These are phyloP conservation scores for Hypoxylon trugodes DNA, from an alignment of 495 filamentous ascomycete species.

Conservation along the genomic window DNA sequence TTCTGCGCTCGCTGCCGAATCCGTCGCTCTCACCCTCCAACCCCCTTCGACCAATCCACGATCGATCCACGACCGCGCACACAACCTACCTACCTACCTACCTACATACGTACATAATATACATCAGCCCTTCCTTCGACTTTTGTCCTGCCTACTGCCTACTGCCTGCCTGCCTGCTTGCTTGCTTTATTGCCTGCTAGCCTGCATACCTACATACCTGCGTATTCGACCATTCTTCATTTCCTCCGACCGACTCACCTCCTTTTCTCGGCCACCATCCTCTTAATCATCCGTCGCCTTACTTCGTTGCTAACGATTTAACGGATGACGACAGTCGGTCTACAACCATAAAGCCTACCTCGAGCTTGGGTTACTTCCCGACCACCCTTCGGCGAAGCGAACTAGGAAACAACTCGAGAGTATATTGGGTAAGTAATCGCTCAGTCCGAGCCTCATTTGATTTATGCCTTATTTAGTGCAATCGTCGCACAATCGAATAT, in stretches of 20 bases:
- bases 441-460: slow-evolving; percentile 12
- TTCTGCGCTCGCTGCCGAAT: slow-evolving; percentile 22
- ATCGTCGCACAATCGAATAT: not conserved
- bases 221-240: slow-evolving; percentile 21
- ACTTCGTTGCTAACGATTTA: not conserved
- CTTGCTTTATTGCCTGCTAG: too few relatives aligned
- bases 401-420: slow-evolving; percentile 8
- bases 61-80: slow-evolving; percentile 28
- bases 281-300: not conserved
- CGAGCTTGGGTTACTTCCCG: slow-evolving; percentile 1
- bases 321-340: slow-evolving; percentile 17
- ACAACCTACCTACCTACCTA: slow-evolving; percentile 21
- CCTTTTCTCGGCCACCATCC: not conserved
- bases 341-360: slow-evolving; percentile 10
- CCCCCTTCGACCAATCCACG: slow-evolving; percentile 26
- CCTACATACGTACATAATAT: slow-evolving; percentile 27
- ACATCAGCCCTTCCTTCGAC: slow-evolving; percentile 32
- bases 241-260: slow-evolving; percentile 10
- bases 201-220: not conserved
- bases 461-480: not conserved
- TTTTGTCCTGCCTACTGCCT: slow-evolving; percentile 22
- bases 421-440: slow-evolving; percentile 19
- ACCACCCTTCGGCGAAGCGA: not conserved
- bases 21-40: slow-evolving; percentile 13
- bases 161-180: slow-evolving; percentile 18